Conservation (phyloP, 2,329 filamentous ascomycete genomes). For the Aspergillus ibericus region DNA sequence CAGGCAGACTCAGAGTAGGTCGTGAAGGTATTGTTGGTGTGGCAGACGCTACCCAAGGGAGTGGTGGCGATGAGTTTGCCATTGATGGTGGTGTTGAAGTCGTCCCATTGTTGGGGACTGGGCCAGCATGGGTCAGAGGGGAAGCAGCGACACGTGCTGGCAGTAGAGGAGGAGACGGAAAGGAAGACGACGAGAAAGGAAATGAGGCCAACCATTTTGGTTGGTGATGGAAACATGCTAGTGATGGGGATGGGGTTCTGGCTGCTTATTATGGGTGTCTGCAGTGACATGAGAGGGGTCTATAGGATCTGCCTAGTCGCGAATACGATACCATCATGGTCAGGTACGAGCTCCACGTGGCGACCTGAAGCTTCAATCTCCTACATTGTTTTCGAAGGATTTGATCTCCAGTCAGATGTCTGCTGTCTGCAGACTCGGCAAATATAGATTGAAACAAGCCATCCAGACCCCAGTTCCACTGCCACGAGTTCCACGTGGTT, state of each 20-base stretch:
- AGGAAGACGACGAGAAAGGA: too few species aligned
- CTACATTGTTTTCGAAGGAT: neutral
- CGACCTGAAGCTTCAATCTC: neutral
- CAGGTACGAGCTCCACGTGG: neutral
- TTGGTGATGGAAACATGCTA: too few species aligned
- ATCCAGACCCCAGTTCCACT: too few species aligned
- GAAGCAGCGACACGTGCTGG: neutral
- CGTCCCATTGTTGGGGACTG: neutral
- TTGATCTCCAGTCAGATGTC: neutral
- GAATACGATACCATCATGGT: neutral
- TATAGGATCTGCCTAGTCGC: too few species aligned
- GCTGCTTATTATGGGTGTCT: too few species aligned
- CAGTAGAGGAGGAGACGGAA: too few species aligned
- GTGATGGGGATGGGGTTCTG: too few species aligned
- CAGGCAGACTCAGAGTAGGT: constrained; percentile 46
- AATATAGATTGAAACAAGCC: neutral
- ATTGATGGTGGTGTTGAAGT: constrained; percentile 2
- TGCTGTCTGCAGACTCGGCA: neutral
- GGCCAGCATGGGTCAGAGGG: constrained; percentile 7
- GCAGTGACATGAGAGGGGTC: too few species aligned
- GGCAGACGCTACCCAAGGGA: constrained; percentile 22
- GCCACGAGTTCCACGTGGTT: too few species aligned
- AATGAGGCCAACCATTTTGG: too few species aligned
- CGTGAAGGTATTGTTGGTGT: constrained; percentile 33
- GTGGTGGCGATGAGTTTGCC: constrained; percentile 3